Base-by-base conservation (phyloP, 169 alveolate species). In the Haemoproteus tartakovskyi region DNA sequence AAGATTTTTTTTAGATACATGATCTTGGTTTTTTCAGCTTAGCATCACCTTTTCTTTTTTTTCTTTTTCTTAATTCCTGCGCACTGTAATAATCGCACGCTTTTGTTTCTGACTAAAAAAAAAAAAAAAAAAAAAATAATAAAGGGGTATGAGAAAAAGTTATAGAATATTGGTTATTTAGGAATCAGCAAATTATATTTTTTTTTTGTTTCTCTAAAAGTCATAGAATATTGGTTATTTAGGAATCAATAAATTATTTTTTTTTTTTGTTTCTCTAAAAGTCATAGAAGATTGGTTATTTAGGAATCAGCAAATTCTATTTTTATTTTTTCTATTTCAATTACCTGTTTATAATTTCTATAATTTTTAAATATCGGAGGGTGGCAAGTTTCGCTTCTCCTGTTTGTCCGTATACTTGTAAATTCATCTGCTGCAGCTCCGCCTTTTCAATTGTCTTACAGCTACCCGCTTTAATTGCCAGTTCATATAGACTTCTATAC, bases 391-490 rank as follows among this genome's bases (percentile, higher is more conserved):
- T 67, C 30, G 82, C 82, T 52, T 67, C 82, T 12, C 82, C 82
- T 67, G 48, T 67, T 57, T 67, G 82, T 41, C 82, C 82, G 27
- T 52, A 67, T 33, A 67, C 82, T 46, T 67, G 82, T 51, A 67
- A 57, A 41, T 67, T 67, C 82, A 67, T 67, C 46, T 52, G 64
- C 24, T 45, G 36, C 11, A 67, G 29, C 36, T 67, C 82, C 26
- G 70, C 50, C 46, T 27, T 67, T 51, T 67, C 82, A 43, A 67
- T 67, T 14, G 82, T 64, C 24, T 38, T 37, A 48, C 82, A 67
- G 16, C 82, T 67, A 46, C 85, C 87, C 29, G 64, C 59, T 51
- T 87, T 85, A 4, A 87, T 41, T 27, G 92, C 92, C 79, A 47
- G 56, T 18, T 84, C 79, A 38, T 79, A 85, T 22, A 87, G 60